A percentile compares a stretch with the other conserved stretches of the same genome.
Conservation (phyloP, 202 grass and related monocot species). For the Zizania palustris region DNA sequence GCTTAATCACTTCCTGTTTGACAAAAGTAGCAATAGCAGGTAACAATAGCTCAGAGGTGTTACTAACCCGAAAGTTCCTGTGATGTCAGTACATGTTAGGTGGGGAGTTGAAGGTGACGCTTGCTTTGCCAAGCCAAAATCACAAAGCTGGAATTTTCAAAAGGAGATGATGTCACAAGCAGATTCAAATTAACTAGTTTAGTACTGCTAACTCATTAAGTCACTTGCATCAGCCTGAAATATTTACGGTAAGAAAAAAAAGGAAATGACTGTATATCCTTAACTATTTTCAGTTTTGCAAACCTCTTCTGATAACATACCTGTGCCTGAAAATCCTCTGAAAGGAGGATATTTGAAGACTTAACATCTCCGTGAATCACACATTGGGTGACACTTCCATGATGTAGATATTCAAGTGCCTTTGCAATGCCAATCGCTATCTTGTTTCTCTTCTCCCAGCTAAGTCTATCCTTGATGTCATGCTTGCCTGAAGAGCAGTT, state of each 20-base stretch:
- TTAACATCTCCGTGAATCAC: constrained; percentile 96
- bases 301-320: constrained; percentile 41
- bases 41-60: constrained; percentile 13
- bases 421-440: constrained; percentile 69
- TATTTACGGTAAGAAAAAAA: constrained; percentile 24
- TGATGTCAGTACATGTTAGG: constrained; percentile 78
- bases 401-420: constrained; percentile 86
- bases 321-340: constrained; percentile 72
- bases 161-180: constrained; percentile 40
- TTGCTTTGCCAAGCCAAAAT: constrained; percentile 95
- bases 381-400: constrained; percentile 49
- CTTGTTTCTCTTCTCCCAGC: constrained; percentile 77
- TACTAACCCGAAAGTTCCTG: constrained; percentile 93
- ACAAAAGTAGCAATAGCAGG: constrained; percentile 20
- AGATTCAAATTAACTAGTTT: constrained; percentile 33
- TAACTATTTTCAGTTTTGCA: constrained; percentile 23
- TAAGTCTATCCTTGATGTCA: constrained; percentile 47
- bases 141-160: constrained; percentile 75
- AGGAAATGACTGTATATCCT: background rate
- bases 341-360: constrained; percentile 93
- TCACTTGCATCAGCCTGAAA: constrained; percentile 1
- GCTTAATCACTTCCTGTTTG: constrained; percentile 37
- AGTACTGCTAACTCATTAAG: constrained; percentile 25
- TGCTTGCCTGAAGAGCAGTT: constrained; percentile 57
- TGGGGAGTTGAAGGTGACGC: constrained; percentile 66